Evolutionary conservation across 768 basidiomycete genomes (phyloP), one percentile per base, ranked within the genome.

Genomic region (Lactarius evosmus): DNA sequence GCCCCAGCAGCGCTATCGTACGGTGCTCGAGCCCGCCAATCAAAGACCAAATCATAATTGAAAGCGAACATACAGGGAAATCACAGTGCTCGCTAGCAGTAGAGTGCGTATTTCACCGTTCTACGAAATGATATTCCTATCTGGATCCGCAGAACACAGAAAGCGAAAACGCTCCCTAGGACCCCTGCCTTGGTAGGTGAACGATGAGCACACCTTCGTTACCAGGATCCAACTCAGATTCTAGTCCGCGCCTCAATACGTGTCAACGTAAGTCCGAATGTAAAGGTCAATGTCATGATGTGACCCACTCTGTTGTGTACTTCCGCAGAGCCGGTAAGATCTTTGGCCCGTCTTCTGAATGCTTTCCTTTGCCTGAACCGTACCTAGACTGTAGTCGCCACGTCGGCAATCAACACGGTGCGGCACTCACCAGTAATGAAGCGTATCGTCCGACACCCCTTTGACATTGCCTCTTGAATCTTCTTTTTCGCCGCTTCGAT

Each of bases 381-480:
- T 8, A 22, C 30, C 1, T 29, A 14, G 11, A n/a, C 25, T 22
- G 7, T n/a, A n/a, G 22, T 44, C 22, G 32, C 22, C 19, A 58
- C 56, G 7, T 14, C 16, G 46, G 5, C 46, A 4, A 49, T 14
- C 46, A 32, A 46, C 17, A 25, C 11, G 30, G 29, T 8, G 19
- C n/a, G 29, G n/a, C 6, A 46, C 56, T 9, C 16, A 58, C 41
- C 56, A 46, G 56, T 30, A 6, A 46, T 58, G 41, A 58, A 46
- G 30, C 41, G 19, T 30, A 46, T 46, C 7, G 16, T 33, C 30
- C n/a, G 29, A 4, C 17, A 2, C 8, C 44, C 41, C 29, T 32
- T 46, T 30, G 30, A 46, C 16, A 12, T 58, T 16, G 56, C 27
- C 51, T 17, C 19, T 9, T 30, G 7, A 17, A 52, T 29, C 29